Base-by-base conservation (phyloP, 1,139 yeast genomes). In the Hyphopichia fennica region DNA sequence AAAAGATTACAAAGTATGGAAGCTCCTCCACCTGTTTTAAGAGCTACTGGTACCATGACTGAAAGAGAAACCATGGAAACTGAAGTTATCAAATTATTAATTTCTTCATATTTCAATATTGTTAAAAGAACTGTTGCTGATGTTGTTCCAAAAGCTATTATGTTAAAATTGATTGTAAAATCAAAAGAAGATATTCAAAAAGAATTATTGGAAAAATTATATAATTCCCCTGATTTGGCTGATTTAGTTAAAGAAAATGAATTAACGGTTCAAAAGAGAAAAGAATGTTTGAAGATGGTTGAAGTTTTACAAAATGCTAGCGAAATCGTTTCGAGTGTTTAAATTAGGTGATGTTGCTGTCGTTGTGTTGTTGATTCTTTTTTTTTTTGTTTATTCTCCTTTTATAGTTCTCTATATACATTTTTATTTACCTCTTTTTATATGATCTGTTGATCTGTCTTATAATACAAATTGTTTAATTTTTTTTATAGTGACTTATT, bases 51-150 rank as follows among this genome's bases (percentile, higher is more conserved):
- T 35, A 83, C 87, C 45, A 84, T 93, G 88, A 81, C 96, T 19
- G 99, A 93, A 62, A 84, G 97, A 55, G 99, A 93, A 69, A 82
- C 91, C 29, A 86, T 88, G 82, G 99, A 93, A 67, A 93, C 98
- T 0, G 99, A 93, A 60, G 98, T 93, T 34, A 93, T 93, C 62
- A 93, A 93, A 72, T 77, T 93, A 52, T 77, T 93, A 59, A 93
- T 93, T 54, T 81, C 85, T 41, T 89, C 97, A 25, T 93, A 93
- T 67, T 93, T 84, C 70, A 82, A 81, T 58, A 93, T 93, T 62
- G 98, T 93, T 43, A 90, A 91, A 71, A 82, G 96, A 62, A 89
- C 98, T 1, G 87, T 93, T 52, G 85, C 95, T 14, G 99, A 93
- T 65, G 71, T 91, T 61, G 85, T 93, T 50, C 99, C 99, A 50